A percentile compares a stretch with the other conserved stretches of the same genome.
phyloP scores from a whole-genome alignment of 2,329 filamentous ascomycete species.

The Cordyceps javanica region DNA sequence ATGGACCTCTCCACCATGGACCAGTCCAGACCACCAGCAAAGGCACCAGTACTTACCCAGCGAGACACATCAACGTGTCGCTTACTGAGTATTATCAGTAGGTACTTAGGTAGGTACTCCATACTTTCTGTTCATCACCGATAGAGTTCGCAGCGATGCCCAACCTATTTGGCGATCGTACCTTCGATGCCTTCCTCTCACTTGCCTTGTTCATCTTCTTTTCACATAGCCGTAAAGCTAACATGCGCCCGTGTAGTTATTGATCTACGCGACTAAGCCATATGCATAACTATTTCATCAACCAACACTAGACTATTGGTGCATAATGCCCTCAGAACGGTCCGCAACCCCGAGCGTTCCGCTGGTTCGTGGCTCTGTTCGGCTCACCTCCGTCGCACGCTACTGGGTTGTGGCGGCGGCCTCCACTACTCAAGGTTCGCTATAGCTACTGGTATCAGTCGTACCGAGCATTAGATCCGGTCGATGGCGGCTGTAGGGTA shows the following conservation, averaged over 20 bases:
- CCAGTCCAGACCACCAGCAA: constrained; percentile 11
- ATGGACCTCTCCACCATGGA: constrained; percentile 7
- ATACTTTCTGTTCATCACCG: no score
- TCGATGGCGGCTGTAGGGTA: background rate
- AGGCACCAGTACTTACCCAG: background rate
- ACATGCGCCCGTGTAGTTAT: no score
- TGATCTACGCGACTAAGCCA: background rate
- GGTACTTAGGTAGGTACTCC: no score
- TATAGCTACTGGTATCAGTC: no score
- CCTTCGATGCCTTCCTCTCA: background rate
- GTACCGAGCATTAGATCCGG: no score
- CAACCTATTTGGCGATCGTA: background rate
- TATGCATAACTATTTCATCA: background rate
- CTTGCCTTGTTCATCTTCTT: background rate
- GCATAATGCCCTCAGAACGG: background rate
- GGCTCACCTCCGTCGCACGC: background rate
- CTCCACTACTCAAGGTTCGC: background rate
- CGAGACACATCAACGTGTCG: constrained; percentile 3
- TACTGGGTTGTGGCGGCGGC: background rate
- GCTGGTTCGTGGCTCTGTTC: background rate
- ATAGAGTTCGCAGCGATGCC: no score
- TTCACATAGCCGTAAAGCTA: background rate
- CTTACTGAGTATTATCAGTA: background rate
- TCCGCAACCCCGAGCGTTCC: background rate
- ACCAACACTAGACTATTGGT: background rate